Base-by-base conservation (phyloP, 1,284 basidiomycete genomes). In the Rhodotorula sp. region DNA sequence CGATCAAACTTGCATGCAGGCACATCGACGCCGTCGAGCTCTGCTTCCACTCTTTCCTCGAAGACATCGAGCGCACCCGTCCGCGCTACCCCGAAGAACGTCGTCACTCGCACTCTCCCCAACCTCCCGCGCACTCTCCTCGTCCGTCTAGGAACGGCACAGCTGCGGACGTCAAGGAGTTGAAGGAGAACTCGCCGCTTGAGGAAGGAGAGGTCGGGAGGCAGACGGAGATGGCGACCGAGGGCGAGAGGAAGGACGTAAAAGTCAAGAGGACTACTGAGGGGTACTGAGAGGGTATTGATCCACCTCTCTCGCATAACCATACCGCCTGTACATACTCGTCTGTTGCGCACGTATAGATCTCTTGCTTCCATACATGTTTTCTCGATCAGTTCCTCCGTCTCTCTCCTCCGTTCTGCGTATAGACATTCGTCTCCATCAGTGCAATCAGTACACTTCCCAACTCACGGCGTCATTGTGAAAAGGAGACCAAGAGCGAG, bases 21-120 rank as follows among this genome's bases (percentile, higher is more conserved):
- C 83, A 84, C 4, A 84, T 85, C 2, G 85, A 86, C 76, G 85
- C 86, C 10, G 85, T 86, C 22, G 86, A 87, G 76, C 85, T 85
- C 82, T 73, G 65, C 57, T 80, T 79, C 71, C 44, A 77, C n/a
- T 79, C 81, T 34, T 79, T 82, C 57, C 61, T 81, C 60, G 78
- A 81, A 51, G 80, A 80, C 67, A 80, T 80, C 49, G 80, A 81
- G 72, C 65, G 64, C 24, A 79, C 80, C 3, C 71, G 81, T 34
- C 74, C 78, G 8, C 71, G 73, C 2, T 78, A 77, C 61, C 77
- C 76, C 1, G 76, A 76, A 57, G 78, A 78, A 51, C 64, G 68
- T 15, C 61, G 57, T n/a, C 56, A 36, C 10, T n/a, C 59, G 20
- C 48, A 52, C 44, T 68, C 56, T 17, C 52, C 67, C 34, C 51